Conservation (phyloP, 371 early-diverging fungal genomes). For the Chytridium lagenaria region DNA sequence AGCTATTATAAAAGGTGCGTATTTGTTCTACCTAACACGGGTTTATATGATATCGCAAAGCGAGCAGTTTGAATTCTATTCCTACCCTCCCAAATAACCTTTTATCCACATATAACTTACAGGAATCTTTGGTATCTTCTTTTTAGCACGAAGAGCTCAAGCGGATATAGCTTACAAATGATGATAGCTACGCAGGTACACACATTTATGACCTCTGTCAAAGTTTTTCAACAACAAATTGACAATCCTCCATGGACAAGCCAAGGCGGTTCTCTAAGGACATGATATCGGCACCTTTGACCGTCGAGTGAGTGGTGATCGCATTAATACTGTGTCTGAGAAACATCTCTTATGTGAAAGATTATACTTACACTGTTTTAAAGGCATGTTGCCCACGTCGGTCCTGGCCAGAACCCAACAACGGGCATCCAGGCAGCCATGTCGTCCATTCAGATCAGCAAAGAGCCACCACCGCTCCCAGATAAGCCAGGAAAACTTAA, state of each 20-base stretch:
- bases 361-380: not conserved
- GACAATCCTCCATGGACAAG: constrained; percentile 1
- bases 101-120: too few species aligned
- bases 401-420: not conserved
- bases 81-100: too few species aligned
- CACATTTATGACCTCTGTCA: too few species aligned
- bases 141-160: not conserved
- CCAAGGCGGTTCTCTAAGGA: not conserved
- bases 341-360: not conserved
- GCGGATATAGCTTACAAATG: too few species aligned
- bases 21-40: too few species aligned
- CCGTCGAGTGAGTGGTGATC: constrained; percentile 2
- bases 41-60: too few species aligned
- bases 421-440: not conserved
- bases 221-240: not conserved
- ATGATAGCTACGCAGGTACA: too few species aligned
- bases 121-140: not conserved
- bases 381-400: constrained; percentile 3
- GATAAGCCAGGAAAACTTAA: not conserved
- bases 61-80: too few species aligned
- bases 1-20: too few species aligned
- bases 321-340: not conserved
- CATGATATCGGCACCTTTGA: constrained; percentile 4
- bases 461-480: not conserved
- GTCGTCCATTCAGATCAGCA: not conserved